Conservation (phyloP, 2,329 filamentous ascomycete genomes). For the Fusarium metavorans region DNA sequence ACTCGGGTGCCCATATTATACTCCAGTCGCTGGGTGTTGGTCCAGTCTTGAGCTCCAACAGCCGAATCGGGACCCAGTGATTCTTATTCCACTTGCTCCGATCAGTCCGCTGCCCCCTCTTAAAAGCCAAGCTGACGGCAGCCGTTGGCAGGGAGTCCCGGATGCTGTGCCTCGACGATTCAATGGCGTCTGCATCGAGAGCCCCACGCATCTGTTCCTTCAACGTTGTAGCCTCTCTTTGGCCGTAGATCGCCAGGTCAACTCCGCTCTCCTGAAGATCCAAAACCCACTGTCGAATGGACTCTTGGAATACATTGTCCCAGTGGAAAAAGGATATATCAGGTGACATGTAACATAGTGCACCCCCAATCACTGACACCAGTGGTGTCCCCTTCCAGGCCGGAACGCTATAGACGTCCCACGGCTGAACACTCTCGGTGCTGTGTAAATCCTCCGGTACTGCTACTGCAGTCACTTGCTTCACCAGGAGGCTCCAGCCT, state of each 20-base stretch:
- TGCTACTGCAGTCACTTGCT: background rate
- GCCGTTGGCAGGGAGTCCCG: conserved; percentile 2
- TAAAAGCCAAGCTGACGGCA: too few species aligned
- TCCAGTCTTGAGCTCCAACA: conserved; percentile 35
- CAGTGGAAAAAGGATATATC: conserved; percentile 23
- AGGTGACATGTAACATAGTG: conserved; percentile 39
- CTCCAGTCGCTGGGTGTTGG: conserved; percentile 26
- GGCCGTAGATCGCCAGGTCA: conserved; percentile 41
- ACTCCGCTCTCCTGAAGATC: conserved; percentile 28
- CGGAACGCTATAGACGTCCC: conserved; percentile 39
- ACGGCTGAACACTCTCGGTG: conserved; percentile 34
- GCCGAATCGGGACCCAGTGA: conserved; percentile 42
- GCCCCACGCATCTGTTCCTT: conserved; percentile 8
- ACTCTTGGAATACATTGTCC: conserved; percentile 32
- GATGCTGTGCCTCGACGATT: conserved; percentile 2
- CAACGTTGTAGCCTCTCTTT: conserved; percentile 13
- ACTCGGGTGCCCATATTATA: conserved; percentile 42
- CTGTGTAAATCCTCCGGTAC: conserved; percentile 8
- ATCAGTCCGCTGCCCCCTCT: too few species aligned
- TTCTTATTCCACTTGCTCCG: background rate
- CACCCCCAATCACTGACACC: conserved; percentile 40
- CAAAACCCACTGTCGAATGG: conserved; percentile 30
- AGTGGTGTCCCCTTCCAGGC: conserved; percentile 41
- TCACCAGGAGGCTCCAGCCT: conserved; percentile 19
- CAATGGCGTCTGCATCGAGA: conserved; percentile 34